Evolutionary conservation across 2,329 filamentous ascomycete species (phyloP).

Genomic region (Aaosphaeria pasadenensis): DNA sequence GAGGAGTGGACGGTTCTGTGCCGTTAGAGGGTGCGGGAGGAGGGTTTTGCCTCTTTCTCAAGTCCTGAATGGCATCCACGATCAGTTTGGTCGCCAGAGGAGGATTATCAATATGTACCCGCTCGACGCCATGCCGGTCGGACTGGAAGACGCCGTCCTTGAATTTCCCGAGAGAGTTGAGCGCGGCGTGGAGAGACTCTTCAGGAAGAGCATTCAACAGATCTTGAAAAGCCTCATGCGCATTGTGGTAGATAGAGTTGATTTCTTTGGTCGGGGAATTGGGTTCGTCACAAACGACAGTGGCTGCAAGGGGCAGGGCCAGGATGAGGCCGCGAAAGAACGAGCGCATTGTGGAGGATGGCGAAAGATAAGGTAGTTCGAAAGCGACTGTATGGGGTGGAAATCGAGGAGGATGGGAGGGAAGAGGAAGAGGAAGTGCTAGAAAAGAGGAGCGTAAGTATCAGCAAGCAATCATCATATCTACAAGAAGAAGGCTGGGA

Average conservation of each 20-base stretch:
- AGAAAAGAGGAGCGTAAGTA: not conserved
- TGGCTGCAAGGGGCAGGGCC: conserved; percentile 28
- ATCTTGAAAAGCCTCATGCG: conserved; percentile 50
- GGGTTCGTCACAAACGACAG: conserved; percentile 17
- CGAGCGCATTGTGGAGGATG: conserved; percentile 26
- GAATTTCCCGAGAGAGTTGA: conserved; percentile 63
- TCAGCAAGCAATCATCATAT: conserved; percentile 1
- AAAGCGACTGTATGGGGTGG: conserved; percentile 1
- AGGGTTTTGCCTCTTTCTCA: conserved; percentile 40
- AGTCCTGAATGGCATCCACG: conserved; percentile 57
- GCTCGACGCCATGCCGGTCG: conserved; percentile 62
- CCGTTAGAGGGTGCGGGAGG: conserved; percentile 17
- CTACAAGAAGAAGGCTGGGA: too few relatives aligned
- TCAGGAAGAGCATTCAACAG: conserved; percentile 57
- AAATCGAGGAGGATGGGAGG: not conserved
- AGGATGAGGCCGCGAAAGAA: conserved; percentile 26
- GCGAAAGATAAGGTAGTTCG: not conserved
- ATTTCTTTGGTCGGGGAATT: conserved; percentile 16
- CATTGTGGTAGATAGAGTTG: conserved; percentile 26
- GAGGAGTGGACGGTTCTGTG: conserved; percentile 4
- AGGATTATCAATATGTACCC: conserved; percentile 59
- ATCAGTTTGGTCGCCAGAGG: conserved; percentile 62
- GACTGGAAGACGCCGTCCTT: conserved; percentile 66
- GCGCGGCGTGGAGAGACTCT: conserved; percentile 62
- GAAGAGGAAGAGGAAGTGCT: not conserved